Percentiles rank a stretch among this genome's conserved stretches.
Conservation (phyloP, 2,329 filamentous ascomycete species). For the Furcasterigmium sp. region DNA sequence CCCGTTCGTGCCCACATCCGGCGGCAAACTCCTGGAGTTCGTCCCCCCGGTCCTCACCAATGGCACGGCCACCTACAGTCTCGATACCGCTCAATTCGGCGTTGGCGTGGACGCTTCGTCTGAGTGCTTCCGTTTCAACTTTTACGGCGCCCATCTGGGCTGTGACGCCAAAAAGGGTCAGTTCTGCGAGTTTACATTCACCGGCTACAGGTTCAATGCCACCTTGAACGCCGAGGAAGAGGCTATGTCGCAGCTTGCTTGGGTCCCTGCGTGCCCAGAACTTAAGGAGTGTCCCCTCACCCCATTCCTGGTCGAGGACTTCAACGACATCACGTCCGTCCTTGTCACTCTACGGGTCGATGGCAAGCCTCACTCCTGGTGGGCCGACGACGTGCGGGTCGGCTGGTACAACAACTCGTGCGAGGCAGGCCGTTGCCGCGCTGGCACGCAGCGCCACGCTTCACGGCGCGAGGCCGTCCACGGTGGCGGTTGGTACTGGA, state of each 20-base stretch:
- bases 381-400: slow-evolving; percentile 33
- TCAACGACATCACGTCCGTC: slow-evolving; percentile 31
- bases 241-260: slow-evolving; percentile 23
- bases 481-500: no score
- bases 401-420: slow-evolving; percentile 37
- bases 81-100: slow-evolving; percentile 32
- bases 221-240: slow-evolving; percentile 22
- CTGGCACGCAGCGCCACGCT: slow-evolving; percentile 2
- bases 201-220: slow-evolving; percentile 32
- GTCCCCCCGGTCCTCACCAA: slow-evolving; percentile 28
- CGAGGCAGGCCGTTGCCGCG: slow-evolving; percentile 29
- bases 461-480: not conserved
- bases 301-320: slow-evolving; percentile 28
- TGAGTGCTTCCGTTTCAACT: slow-evolving; percentile 32
- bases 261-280: slow-evolving; percentile 31
- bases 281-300: slow-evolving; percentile 29
- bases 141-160: slow-evolving; percentile 31
- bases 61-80: slow-evolving; percentile 16
- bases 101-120: slow-evolving; percentile 29
- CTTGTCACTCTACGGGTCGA: slow-evolving; percentile 31
- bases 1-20: slow-evolving; percentile 30
- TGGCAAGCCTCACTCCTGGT: slow-evolving; percentile 31
- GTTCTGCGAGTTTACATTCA: slow-evolving; percentile 35
- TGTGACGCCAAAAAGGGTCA: slow-evolving; percentile 29
- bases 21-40: slow-evolving; percentile 33